Evolutionary conservation across 192 early-diverging fungal genomes (phyloP), one percentile per base, ranked within the genome.

Genomic region (Coemansia sp.): DNA sequence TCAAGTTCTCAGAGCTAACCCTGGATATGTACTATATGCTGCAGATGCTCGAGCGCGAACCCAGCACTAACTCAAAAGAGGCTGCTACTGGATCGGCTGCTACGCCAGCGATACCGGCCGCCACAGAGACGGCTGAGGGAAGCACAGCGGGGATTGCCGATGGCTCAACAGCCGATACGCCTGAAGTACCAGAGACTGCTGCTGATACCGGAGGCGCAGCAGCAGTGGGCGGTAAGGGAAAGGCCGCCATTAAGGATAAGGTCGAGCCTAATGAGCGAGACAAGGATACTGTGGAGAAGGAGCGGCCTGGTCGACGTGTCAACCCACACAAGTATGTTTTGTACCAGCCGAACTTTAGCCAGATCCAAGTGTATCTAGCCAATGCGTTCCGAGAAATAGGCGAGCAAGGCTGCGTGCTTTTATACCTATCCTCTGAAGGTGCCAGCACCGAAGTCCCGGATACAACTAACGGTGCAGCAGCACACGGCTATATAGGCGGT

Each of bases 11-110:
- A 0, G 96, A 98, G 78, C 85, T 98, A 39, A 97, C 95, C 0
- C 82, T 98, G 52, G 97, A 99, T 68, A 95, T 98, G 95, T 97
- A 95, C 81, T 91, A 95, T 41, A 93, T 99, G 72, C 76, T 97
- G 31, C 97, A 98, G 72, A 91, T 93, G 38, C 88, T 99, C n/a
- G 97, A 86, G 68, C 76, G 82, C 57, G 74, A 85, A 66, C 74
- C 80, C 33, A 80, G 65, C 46, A 39, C 57, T 5, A 24, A 15
- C n/a, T 7, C 52, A 20, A 64, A 69, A 20, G 68, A 70, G 3
- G 22, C 39, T 5, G 22, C 63, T 31, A 31, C n/a, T 5, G 46
- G 57, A 18, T n/a, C 65, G 2, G 58, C 70, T 9, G 15, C 63
- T 1, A 38, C 63, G 7, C 50, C 76, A n/a, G 64, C 62, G 6